Base-by-base conservation (phyloP, 768 basidiomycete genomes). In the Rhodocollybia butyracea region DNA sequence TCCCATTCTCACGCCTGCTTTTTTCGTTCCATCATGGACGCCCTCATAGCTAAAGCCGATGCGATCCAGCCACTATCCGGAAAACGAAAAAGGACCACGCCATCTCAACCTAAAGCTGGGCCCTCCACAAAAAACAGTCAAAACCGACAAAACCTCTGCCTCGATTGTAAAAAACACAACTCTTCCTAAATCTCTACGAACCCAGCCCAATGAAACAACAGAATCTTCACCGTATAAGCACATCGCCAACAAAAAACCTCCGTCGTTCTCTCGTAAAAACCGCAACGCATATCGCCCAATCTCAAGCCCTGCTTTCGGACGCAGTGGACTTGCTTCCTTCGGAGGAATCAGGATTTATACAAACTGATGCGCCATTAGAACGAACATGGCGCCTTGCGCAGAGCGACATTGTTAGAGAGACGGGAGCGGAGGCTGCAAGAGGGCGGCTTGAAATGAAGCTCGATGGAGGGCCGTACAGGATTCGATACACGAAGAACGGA, bases 371-470 rank as follows among this genome's bases (percentile, higher is more conserved):
- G 2, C 84, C 82, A 51, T 77, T 98, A 70, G 97, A 98, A 65
- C 71, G 82, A 65, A 98, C 96, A 6, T 98, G 94, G 94, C 78
- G 91, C 55, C 79, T 94, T 6, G 76, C 81, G 0, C 96, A 98
- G 73, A 75, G 78, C 7, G 94, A 95, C 57, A n/a, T n/a, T n/a
- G n/a, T n/a, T n/a, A n/a, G n/a, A n/a, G n/a, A n/a, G n/a, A n/a
- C n/a, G n/a, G n/a, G n/a, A n/a, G n/a, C n/a, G n/a, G n/a, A n/a
- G n/a, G n/a, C n/a, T n/a, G n/a, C n/a, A n/a, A n/a, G n/a, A n/a
- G n/a, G n/a, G n/a, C n/a, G n/a, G n/a, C n/a, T n/a, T n/a, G n/a
- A n/a, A n/a, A n/a, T n/a, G n/a, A n/a, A n/a, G n/a, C n/a, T n/a
- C n/a, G n/a, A n/a, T n/a, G n/a, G n/a, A n/a, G n/a, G n/a, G n/a